These are phyloP conservation scores for Leccinum griseonigrum DNA, from an alignment of 1,284 basidiomycete species.

Conservation along the genomic window DNA sequence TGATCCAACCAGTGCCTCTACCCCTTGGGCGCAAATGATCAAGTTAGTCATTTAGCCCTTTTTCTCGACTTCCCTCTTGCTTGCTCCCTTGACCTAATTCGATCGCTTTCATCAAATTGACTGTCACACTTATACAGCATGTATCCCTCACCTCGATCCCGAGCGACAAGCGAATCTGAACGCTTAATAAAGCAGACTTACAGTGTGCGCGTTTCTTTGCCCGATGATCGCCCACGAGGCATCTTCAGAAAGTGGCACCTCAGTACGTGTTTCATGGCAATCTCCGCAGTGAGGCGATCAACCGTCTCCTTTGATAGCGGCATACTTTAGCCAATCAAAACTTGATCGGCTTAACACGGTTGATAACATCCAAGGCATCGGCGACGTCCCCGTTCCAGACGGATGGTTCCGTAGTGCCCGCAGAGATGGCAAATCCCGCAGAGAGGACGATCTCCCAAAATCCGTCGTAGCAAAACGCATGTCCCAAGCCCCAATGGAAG, in stretches of 20 bases:
- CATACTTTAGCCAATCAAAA: conserved; percentile 75
- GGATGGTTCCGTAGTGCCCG: conserved; percentile 72
- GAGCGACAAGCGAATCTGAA: conserved; percentile 46
- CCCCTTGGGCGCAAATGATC: conserved; percentile 74
- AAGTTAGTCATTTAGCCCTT: conserved; percentile 40
- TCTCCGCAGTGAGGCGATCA: conserved; percentile 17
- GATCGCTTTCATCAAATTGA: conserved; percentile 20
- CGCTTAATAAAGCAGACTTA: conserved; percentile 81
- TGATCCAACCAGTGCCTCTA: conserved; percentile 59
- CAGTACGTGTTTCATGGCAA: conserved; percentile 50
- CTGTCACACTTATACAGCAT: conserved; percentile 27
- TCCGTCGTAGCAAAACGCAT: conserved; percentile 36
- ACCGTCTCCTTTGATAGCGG: conserved; percentile 45
- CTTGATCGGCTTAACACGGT: conserved; percentile 66
- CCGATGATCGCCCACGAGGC: conserved; percentile 59
- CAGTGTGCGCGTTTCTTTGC: conserved; percentile 71
- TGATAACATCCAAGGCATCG: conserved; percentile 61
- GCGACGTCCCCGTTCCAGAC: conserved; percentile 63
- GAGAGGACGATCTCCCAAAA: conserved; percentile 48
- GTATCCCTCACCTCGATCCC: conserved; percentile 37
- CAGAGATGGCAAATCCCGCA: conserved; percentile 58
- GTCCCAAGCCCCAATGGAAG: conserved; percentile 34
- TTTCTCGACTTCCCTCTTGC: conserved; percentile 10
- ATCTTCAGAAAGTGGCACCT: conserved; percentile 77
- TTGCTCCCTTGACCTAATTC: conserved; percentile 15